These are phyloP conservation scores for Scheffersomyces titani DNA, from an alignment of 1,139 yeast species.

Conservation along the genomic window DNA sequence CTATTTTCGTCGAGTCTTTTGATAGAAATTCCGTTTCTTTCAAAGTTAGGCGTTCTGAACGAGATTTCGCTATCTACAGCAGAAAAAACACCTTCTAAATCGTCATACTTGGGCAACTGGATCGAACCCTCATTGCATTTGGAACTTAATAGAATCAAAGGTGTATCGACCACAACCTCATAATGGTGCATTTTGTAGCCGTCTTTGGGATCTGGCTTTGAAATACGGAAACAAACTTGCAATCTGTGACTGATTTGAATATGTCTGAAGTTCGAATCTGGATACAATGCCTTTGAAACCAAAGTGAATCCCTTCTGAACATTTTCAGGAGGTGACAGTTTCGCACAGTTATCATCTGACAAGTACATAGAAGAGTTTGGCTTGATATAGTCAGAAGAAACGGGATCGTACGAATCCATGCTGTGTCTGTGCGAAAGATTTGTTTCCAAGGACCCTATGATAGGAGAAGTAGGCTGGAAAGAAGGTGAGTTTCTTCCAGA, in stretches of 20 bases:
- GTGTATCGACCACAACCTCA: slow-evolving; percentile 89
- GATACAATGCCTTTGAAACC: slow-evolving; percentile 47
- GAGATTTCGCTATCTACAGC: slow-evolving; percentile 10
- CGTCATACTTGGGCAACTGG: slow-evolving; percentile 69
- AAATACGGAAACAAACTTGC: slow-evolving; percentile 76
- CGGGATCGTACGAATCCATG: slow-evolving; percentile 16
- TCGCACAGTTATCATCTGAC: slow-evolving; percentile 19
- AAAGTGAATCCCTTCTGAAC: slow-evolving; percentile 40
- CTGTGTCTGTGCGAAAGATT: slow-evolving; percentile 31
- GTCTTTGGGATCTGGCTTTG: slow-evolving; percentile 62
- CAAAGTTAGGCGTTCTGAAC: slow-evolving; percentile 39
- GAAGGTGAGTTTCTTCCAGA: slow-evolving; percentile 5
- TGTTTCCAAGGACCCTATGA: slow-evolving; percentile 45
- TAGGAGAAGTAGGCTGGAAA: slow-evolving; percentile 34
- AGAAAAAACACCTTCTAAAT: slow-evolving; percentile 15
- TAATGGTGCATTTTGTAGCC: slow-evolving; percentile 70
- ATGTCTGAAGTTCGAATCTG: slow-evolving; percentile 73
- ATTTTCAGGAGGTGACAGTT: slow-evolving; percentile 20
- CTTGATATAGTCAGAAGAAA: slow-evolving; percentile 24
- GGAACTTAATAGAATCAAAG: slow-evolving; percentile 69
- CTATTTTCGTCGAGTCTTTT: slow-evolving; percentile 24
- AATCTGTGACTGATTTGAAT: slow-evolving; percentile 73
- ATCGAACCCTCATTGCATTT: slow-evolving; percentile 68
- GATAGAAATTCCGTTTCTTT: slow-evolving; percentile 41
- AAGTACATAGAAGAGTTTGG: slow-evolving; percentile 33